Conservation (phyloP, 1,284 basidiomycete genomes). For the Porogramme epimiltina region DNA sequence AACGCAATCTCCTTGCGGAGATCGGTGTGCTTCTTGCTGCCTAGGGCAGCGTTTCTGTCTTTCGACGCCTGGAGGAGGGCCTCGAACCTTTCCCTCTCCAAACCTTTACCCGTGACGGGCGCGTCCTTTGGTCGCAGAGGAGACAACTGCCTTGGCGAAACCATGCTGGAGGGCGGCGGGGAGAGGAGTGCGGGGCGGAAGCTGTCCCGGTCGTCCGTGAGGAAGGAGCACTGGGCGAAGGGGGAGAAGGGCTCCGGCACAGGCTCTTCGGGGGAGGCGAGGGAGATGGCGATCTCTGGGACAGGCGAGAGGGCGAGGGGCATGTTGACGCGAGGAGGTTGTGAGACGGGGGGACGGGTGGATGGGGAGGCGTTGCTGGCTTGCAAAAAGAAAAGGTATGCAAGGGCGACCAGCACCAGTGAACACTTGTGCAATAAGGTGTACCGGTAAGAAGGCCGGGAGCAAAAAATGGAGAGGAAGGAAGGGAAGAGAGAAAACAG, state of each 20-base stretch:
- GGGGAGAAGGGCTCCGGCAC: conserved; percentile 61
- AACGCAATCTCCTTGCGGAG: conserved; percentile 74
- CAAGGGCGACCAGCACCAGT: conserved; percentile 51
- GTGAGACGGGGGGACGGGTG: conserved; percentile 20
- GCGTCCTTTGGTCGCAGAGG: conserved; percentile 50
- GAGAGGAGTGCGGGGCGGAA: conserved; percentile 60
- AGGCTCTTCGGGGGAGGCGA: conserved; percentile 55
- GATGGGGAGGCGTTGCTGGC: conserved; percentile 6
- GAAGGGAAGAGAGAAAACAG: conserved; percentile 25
- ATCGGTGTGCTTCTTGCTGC: conserved; percentile 52
- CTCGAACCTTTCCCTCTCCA: conserved; percentile 65
- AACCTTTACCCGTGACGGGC: conserved; percentile 46
- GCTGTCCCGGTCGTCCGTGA: conserved; percentile 42
- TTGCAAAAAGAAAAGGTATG: conserved; percentile 14
- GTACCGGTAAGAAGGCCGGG: conserved; percentile 29
- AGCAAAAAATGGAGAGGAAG: conserved; percentile 20
- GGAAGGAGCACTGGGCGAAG: conserved; percentile 49
- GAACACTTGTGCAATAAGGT: conserved; percentile 26
- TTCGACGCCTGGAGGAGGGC: conserved; percentile 58
- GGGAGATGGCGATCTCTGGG: conserved; percentile 69
- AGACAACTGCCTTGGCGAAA: conserved; percentile 47
- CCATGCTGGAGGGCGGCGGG: conserved; percentile 50
- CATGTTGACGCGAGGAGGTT: conserved; percentile 41
- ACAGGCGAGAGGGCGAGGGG: conserved; percentile 46
- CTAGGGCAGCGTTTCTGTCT: conserved; percentile 49